Conservation (phyloP, 306 rosid species). For the Vicia villosa region DNA sequence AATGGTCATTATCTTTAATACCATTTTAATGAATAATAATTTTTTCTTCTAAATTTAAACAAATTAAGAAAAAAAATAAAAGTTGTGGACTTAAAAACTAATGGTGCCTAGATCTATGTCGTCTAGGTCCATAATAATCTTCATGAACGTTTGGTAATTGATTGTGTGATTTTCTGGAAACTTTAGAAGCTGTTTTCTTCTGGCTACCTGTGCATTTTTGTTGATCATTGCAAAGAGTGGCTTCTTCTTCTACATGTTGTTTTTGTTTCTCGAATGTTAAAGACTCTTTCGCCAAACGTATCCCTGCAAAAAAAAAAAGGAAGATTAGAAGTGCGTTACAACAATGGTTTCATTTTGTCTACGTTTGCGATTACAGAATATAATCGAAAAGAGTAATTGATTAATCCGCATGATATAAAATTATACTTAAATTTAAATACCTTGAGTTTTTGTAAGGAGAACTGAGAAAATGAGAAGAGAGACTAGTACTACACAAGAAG, state of each 20-base stretch:
- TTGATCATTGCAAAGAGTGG: conserved; percentile 46
- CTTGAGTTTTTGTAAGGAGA: conserved; percentile 60
- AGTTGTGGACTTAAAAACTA: conserved; percentile 33
- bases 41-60: not conserved
- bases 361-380: no score
- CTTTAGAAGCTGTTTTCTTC: conserved; percentile 58
- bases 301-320: conserved; percentile 50
- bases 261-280: conserved; percentile 40
- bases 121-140: conserved; percentile 78
- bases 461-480: conserved; percentile 63
- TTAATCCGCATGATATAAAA: not conserved
- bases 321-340: conserved; percentile 17
- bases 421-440: conserved; percentile 40
- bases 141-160: conserved; percentile 66
- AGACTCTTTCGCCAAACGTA: conserved; percentile 60
- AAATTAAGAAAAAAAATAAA: conserved; percentile 10
- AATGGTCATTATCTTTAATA: not conserved
- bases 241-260: conserved; percentile 46
- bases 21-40: not conserved
- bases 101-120: conserved; percentile 62
- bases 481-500: conserved; percentile 41
- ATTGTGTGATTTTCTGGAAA: conserved; percentile 55
- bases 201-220: conserved; percentile 64
- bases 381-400: not conserved
- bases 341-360: not conserved